Evolutionary conservation across 2,329 filamentous ascomycete species (phyloP), one percentile per base, ranked within the genome.

Genomic region (Ascochyta fabae): DNA sequence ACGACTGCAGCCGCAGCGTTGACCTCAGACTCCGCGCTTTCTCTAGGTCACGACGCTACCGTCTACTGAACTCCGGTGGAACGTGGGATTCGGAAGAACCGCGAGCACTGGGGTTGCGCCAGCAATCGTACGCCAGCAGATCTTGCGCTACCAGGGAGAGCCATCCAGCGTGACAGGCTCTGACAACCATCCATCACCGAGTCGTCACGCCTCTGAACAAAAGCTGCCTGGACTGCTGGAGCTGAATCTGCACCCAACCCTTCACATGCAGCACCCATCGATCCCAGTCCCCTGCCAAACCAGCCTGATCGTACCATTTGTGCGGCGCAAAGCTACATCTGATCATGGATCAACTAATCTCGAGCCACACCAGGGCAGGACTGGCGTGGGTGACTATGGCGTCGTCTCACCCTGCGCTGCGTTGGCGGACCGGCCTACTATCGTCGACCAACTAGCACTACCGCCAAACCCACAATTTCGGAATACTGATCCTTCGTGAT

Each of bases 381-480:
- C 58, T 60, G 61, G 51, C 43, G 43, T 44, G 52, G 48, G 34
- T 47, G 43, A 35, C 40, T 36, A 46, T 36, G 46, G 46, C 46
- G 16, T 64, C 57, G 57, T 47, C 55, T 56, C 49, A 54, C 53
- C 53, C 59, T 48, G 44, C 48, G 23, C 34, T 58, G 50, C 57
- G 42, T 54, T 62, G 59, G 59, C 64, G 62, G 62, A 60, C 63
- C 64, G 62, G 62, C 54, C 39, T 27, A 35, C 50, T 61, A 55
- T 56, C 54, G 27, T 60, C 61, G 50, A 52, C 58, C 40, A 40
- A 46, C 47, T 48, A 43, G 42, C 65, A 67, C 65, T 67, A 62
- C 56, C 52, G 45, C 56, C 64, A 56, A 19, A 61, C 54, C 58
- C 67, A 62, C 43, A 59, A 60, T 60, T 36, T 64, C 62, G 69